Conservation (phyloP, 768 basidiomycete genomes). For the Pholiota molesta region DNA sequence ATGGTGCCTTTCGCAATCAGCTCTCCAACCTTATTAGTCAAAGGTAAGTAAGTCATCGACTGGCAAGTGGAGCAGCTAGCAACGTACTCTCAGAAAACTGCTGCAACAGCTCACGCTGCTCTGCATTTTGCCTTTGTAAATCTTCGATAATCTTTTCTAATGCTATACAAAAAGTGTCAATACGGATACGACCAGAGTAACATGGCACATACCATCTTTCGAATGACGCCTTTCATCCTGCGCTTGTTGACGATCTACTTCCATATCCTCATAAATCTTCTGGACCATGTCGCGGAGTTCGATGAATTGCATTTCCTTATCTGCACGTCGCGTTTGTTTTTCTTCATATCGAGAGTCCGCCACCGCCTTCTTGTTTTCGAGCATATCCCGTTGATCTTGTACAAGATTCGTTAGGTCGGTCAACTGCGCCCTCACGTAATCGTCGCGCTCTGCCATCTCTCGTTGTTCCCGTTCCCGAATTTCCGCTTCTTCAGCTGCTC, state of each 20-base stretch:
- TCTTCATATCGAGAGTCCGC: conserved; percentile 67
- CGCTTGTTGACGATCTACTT: conserved; percentile 48
- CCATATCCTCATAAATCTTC: conserved; percentile 58
- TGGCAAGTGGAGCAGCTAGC: not conserved
- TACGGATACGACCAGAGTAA: conserved; percentile 9
- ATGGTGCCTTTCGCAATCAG: conserved; percentile 66
- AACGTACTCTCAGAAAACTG: conserved; percentile 60
- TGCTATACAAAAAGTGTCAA: conserved; percentile 38
- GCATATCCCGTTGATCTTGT: conserved; percentile 64
- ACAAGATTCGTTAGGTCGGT: conserved; percentile 74
- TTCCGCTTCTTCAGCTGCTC: conserved; percentile 62
- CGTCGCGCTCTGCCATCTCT: conserved; percentile 62
- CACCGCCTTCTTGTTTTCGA: conserved; percentile 59
- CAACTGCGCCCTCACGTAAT: conserved; percentile 61
- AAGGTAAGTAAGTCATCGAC: conserved; percentile 12
- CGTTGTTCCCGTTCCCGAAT: conserved; percentile 60
- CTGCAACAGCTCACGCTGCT: conserved; percentile 59
- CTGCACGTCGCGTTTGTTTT: conserved; percentile 58
- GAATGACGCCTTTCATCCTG: conserved; percentile 57
- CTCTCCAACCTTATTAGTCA: conserved; percentile 59
- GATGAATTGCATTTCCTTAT: conserved; percentile 59
- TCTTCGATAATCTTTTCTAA: conserved; percentile 64
- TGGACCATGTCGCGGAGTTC: conserved; percentile 65
- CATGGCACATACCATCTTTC: conserved; percentile 53
- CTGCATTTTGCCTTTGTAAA: conserved; percentile 58